These are phyloP conservation scores for Hypoxylon crocopeplum DNA, from an alignment of 495 filamentous ascomycete species.

Conservation along the genomic window DNA sequence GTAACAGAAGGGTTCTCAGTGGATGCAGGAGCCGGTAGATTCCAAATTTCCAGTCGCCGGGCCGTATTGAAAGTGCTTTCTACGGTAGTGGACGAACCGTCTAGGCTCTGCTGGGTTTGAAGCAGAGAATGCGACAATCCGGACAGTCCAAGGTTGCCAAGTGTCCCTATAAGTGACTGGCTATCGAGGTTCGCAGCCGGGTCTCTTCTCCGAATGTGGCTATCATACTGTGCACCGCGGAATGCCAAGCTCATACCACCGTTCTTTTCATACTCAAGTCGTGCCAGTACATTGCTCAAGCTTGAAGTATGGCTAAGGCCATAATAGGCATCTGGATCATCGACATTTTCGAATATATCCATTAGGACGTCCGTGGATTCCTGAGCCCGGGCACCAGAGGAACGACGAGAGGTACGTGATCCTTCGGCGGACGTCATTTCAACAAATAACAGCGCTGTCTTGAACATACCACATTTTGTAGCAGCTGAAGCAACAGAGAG, in stretches of 20 bases:
- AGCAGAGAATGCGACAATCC: conserved; percentile 77
- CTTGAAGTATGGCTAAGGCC: conserved; percentile 83
- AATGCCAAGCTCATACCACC: conserved; percentile 89
- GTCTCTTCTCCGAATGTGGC: conserved; percentile 67
- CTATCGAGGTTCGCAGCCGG: conserved; percentile 50
- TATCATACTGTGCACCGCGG: conserved; percentile 90
- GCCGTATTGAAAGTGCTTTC: conserved; percentile 82
- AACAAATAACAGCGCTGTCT: conserved; percentile 81
- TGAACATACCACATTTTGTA: conserved; percentile 81
- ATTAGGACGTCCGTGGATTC: conserved; percentile 73
- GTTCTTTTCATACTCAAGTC: conserved; percentile 89
- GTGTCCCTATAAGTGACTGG: conserved; percentile 64
- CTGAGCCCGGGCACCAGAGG: conserved; percentile 64
- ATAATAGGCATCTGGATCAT: conserved; percentile 96
- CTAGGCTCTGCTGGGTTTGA: conserved; percentile 64
- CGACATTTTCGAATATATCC: conserved; percentile 84
- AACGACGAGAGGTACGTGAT: conserved; percentile 66
- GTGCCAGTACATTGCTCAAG: conserved; percentile 75
- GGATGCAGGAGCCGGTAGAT: conserved; percentile 74
- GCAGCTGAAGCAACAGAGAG: conserved; percentile 76
- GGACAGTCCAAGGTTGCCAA: conserved; percentile 71
- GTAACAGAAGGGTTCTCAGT: conserved; percentile 68
- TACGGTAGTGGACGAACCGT: conserved; percentile 60
- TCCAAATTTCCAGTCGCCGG: conserved; percentile 89
- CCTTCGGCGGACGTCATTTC: conserved; percentile 71